Evolutionary conservation across 176 grass and related monocot species (phyloP).

Genomic region (Musa schizocarpa): DNA sequence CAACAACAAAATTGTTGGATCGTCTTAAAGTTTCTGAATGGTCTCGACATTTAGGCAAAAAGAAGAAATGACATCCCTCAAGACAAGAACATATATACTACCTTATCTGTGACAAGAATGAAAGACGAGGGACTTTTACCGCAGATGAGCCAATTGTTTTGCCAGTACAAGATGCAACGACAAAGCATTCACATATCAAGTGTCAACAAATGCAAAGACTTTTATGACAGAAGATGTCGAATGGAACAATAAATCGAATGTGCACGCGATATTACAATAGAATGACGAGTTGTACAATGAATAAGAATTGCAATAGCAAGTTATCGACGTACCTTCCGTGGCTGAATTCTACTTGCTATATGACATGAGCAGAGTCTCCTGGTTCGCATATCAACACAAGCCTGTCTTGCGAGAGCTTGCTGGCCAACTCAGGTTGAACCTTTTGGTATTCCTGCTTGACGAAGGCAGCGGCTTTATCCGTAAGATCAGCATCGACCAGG

Average conservation of each 20-base stretch:
- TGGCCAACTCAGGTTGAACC: slow-evolving; percentile 57
- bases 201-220: neutral
- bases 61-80: too few species aligned
- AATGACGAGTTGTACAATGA: neutral
- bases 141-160: neutral
- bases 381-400: slow-evolving; percentile 70
- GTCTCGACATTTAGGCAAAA: too few species aligned
- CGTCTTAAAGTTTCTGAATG: too few species aligned
- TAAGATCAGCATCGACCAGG: slow-evolving; percentile 31
- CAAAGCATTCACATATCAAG: neutral
- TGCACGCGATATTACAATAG: neutral
- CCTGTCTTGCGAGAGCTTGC: slow-evolving; percentile 40
- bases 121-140: too few species aligned
- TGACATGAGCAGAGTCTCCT: slow-evolving; percentile 43
- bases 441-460: slow-evolving; percentile 51
- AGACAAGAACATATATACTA: too few species aligned
- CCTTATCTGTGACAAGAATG: too few species aligned
- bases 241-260: neutral
- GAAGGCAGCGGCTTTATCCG: slow-evolving; percentile 55
- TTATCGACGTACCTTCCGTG: too few species aligned
- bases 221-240: neutral
- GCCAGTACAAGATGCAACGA: too few species aligned
- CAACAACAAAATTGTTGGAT: too few species aligned
- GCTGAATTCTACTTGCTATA: slow-evolving; percentile 12
- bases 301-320: neutral